Evolutionary conservation across 2,329 filamentous ascomycete genomes (phyloP).

Genomic region (Westerdykella ornata): DNA sequence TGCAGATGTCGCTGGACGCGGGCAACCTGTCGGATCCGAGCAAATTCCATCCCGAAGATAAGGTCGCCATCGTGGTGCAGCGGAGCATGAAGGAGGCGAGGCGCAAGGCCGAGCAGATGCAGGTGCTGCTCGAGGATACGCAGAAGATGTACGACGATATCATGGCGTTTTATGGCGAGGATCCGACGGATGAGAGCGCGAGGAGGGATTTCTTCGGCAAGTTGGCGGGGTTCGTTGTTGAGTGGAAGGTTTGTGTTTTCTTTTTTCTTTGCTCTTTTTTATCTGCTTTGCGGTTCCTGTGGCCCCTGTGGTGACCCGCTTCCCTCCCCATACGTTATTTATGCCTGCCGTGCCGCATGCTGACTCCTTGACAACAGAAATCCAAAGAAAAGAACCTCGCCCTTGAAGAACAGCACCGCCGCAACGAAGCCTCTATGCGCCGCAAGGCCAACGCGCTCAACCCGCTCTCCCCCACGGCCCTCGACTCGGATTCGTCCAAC

Average conservation of each 20-base stretch:
- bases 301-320: too few species aligned
- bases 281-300: too few species aligned
- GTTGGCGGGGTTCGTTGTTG: slow-evolving; percentile 77
- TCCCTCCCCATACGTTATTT: too few species aligned
- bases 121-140: slow-evolving; percentile 91
- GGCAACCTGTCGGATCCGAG: slow-evolving; percentile 94
- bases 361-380: slow-evolving; percentile 52
- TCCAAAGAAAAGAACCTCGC: slow-evolving; percentile 85
- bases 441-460: slow-evolving; percentile 57
- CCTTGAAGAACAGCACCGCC: slow-evolving; percentile 72
- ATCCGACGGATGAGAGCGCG: slow-evolving; percentile 84
- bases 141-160: slow-evolving; percentile 86
- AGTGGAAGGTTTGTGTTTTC: slow-evolving; percentile 66
- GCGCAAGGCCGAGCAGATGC: slow-evolving; percentile 92
- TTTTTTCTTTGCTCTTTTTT: not conserved
- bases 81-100: slow-evolving; percentile 93
- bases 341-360: not conserved
- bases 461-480: slow-evolving; percentile 49
- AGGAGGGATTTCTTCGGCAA: slow-evolving; percentile 93
- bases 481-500: slow-evolving; percentile 40
- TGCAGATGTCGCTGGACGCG: slow-evolving; percentile 84
- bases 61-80: slow-evolving; percentile 85
- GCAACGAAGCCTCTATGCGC: slow-evolving; percentile 88
- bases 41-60: slow-evolving; percentile 96
- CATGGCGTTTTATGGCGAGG: slow-evolving; percentile 93